phyloP scores from a whole-genome alignment of 2,329 filamentous ascomycete species.

The Rutstroemia sydowiana region DNA sequence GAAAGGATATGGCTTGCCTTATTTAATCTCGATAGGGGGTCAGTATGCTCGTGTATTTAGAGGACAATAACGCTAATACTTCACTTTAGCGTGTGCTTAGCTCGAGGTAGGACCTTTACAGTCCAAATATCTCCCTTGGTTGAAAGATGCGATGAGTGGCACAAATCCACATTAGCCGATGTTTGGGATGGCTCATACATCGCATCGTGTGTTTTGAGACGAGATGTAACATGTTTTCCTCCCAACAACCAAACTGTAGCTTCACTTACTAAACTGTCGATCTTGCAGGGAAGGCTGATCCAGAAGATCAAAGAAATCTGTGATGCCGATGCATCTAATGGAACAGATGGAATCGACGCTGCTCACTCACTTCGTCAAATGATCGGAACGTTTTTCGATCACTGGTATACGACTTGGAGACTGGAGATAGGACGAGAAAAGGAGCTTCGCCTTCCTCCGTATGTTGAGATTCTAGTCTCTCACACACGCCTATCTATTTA shows the following conservation, averaged over 20 bases:
- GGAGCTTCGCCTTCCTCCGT: conserved; percentile 56
- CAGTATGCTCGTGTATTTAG: conserved; percentile 13
- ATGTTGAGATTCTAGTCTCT: conserved; percentile 67
- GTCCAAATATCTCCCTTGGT: conserved; percentile 60
- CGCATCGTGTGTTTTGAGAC: conserved; percentile 61
- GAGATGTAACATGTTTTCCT: conserved; percentile 48
- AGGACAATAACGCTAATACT: conserved; percentile 15
- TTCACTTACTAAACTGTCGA: conserved; percentile 1
- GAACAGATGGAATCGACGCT: conserved; percentile 43
- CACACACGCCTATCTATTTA: conserved; percentile 71
- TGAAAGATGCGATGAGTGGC: conserved; percentile 63
- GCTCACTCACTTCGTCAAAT: conserved; percentile 51
- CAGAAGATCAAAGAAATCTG: conserved; percentile 51
- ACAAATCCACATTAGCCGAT: conserved; percentile 55
- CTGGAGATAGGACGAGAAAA: conserved; percentile 46
- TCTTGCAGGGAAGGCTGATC: conserved; percentile 45
- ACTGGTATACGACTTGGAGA: conserved; percentile 58
- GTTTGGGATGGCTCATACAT: conserved; percentile 63
- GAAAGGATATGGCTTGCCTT: conserved; percentile 66
- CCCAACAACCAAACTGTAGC: neutral
- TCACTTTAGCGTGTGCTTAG: conserved; percentile 51
- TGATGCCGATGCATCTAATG: conserved; percentile 42
- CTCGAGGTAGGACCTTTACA: conserved; percentile 60
- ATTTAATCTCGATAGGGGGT: conserved; percentile 66
- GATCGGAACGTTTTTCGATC: conserved; percentile 59